Evolutionary conservation across 169 alveolate species (phyloP), one percentile per base, ranked within the genome.

Genomic region (Nephromyces sp.): DNA sequence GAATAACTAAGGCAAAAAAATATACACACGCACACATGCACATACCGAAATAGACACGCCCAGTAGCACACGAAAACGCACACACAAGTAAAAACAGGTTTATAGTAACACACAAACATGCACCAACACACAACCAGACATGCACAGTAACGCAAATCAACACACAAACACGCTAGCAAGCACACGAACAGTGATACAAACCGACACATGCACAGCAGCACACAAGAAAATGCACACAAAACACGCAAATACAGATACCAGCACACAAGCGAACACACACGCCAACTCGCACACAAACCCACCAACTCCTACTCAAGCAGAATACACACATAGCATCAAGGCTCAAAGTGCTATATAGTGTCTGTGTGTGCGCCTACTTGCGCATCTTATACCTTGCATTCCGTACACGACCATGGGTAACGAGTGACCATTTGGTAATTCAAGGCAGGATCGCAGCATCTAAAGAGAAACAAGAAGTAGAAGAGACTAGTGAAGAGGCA

Each of bases 401-500:
- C 81, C 1, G 78, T 67, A 29, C 88, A 81, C 22, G 57, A 76
- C 88, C 88, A 82, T 4, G 79, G 72, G 57, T 52, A 80, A 1
- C 85, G 77, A 8, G 77, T 57, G 1, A 68, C 88, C 51, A 69
- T 6, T 34, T 68, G 78, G 63, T 51, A 82, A 43, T 25, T 27
- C 68, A 82, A 43, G 31, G 88, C 88, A 15, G 88, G 88, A 6
- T 75, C 71, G 75, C 80, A 80, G 72, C 88, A 82, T 66, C 88
- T 76, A 65, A 33, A 29, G 52, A 15, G 15, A 21, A 34, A 24
- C 33, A 34, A 21, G 6, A n/a, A 8, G 72, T 8, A 69, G 3
- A n/a, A n/a, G 30, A 22, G 68, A n/a, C 15, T 22, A n/a, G 51
- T 21, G 21, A 21, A 22, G 75, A 69, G 25, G 21, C 57, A 69